Percentiles rank a stretch among this genome's conserved stretches.
Evolutionary conservation across 495 filamentous ascomycete species (phyloP).

Genomic region (Neurospora africana): DNA sequence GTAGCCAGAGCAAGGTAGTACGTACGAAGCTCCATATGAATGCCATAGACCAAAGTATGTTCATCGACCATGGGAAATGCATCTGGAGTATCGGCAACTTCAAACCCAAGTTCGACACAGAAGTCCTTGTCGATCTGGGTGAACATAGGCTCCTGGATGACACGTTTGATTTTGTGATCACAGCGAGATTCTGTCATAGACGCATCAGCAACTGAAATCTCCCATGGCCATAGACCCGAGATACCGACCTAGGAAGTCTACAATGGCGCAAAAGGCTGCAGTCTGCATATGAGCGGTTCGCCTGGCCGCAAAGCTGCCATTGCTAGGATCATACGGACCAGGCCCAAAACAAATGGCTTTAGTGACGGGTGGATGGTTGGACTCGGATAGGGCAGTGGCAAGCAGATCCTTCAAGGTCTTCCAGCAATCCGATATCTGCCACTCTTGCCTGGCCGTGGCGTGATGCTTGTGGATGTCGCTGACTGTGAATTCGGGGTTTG

Average conservation of each 20-base stretch:
- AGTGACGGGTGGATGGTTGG: constrained; percentile 14
- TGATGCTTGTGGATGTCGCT: constrained; percentile 16
- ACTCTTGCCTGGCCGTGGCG: constrained; percentile 7
- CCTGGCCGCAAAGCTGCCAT: constrained; percentile 21
- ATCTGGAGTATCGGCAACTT: constrained; percentile 44
- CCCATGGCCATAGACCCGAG: background rate
- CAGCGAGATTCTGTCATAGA: constrained; percentile 6
- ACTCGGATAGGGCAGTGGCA: constrained; percentile 1
- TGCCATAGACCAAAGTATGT: constrained; percentile 40
- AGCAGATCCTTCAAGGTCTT: constrained; percentile 5
- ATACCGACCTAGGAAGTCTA: constrained; percentile 29
- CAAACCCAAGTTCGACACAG: constrained; percentile 40
- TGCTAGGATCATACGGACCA: constrained; percentile 33
- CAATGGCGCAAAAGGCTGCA: constrained; percentile 47
- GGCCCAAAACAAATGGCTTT: constrained; percentile 35
- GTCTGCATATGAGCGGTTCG: constrained; percentile 44
- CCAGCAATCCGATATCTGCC: constrained; percentile 14
- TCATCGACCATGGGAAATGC: constrained; percentile 45
- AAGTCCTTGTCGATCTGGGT: constrained; percentile 50
- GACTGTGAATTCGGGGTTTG: constrained; percentile 16
- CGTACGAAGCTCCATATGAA: constrained; percentile 47
- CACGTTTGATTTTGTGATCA: constrained; percentile 25
- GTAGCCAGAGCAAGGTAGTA: constrained; percentile 28
- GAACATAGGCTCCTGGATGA: constrained; percentile 65
- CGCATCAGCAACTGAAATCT: background rate